phyloP scores from a whole-genome alignment of 148 eudicot species.

The Fagopyrum esculentum region DNA sequence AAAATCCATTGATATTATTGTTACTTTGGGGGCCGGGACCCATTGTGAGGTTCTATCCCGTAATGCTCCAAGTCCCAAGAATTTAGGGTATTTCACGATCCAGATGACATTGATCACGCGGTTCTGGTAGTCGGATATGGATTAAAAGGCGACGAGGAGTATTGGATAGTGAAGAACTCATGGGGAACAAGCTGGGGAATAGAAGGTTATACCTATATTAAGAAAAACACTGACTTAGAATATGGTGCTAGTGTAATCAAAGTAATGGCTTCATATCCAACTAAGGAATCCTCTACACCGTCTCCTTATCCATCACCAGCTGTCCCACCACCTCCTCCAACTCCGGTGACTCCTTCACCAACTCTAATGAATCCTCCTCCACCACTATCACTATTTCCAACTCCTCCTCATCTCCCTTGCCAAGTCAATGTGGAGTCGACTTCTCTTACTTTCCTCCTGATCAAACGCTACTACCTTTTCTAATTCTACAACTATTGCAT shows the following conservation, averaged over 20 bases:
- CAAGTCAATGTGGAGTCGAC: constrained; percentile 43
- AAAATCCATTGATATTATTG: too few relatives aligned
- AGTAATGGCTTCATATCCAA: constrained; percentile 64
- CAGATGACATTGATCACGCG: constrained; percentile 50
- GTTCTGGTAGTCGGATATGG: constrained; percentile 54
- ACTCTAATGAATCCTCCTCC: constrained; percentile 25
- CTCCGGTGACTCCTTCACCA: constrained; percentile 9
- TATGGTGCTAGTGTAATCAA: constrained; percentile 56
- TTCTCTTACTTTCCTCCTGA: constrained; percentile 41
- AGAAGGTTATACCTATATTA: constrained; percentile 46
- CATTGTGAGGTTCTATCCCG: too few relatives aligned
- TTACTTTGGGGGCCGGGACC: too few relatives aligned
- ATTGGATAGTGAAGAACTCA: constrained; percentile 74
- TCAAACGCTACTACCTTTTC: constrained; percentile 53
- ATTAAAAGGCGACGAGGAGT: constrained; percentile 36
- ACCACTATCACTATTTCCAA: constrained; percentile 26
- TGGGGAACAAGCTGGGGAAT: constrained; percentile 78
- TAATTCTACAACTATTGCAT: constrained; percentile 36
- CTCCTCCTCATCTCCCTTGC: constrained; percentile 43
- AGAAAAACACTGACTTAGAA: constrained; percentile 25
- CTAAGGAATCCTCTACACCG: constrained; percentile 25
- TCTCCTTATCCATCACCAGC: constrained; percentile 19
- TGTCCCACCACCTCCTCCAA: constrained; percentile 4
- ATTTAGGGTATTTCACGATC: constrained; percentile 10
- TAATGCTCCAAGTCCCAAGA: too few relatives aligned